These are phyloP conservation scores for Pythium apleroticum DNA, from an alignment of 352 stramenopile species.

Conservation along the genomic window DNA sequence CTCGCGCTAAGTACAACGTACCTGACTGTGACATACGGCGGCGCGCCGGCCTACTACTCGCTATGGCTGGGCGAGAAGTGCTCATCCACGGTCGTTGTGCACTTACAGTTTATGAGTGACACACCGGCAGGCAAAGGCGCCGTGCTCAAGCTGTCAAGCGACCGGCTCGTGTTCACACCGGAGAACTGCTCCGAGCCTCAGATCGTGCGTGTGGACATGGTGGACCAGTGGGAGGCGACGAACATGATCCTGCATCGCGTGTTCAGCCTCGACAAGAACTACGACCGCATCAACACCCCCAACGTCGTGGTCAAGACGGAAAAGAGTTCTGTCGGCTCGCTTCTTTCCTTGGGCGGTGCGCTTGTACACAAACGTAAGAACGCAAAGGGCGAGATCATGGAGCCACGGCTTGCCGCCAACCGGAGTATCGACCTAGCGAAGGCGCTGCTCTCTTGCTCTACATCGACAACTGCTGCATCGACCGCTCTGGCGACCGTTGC, in stretches of 20 bases:
- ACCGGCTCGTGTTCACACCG: constrained; percentile 73
- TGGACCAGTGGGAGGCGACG: constrained; percentile 44
- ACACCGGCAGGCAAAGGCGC: constrained; percentile 11
- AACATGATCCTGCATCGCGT: constrained; percentile 58
- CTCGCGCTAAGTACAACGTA: constrained; percentile 50
- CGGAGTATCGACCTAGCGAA: constrained; percentile 36
- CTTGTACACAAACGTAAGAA: constrained; percentile 48
- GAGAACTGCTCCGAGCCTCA: constrained; percentile 56
- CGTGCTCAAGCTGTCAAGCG: constrained; percentile 49
- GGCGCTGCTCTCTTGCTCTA: background rate
- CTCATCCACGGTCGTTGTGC: constrained; percentile 64
- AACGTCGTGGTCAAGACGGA: constrained; percentile 53
- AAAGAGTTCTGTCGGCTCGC: constrained; percentile 32
- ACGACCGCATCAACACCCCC: constrained; percentile 48
- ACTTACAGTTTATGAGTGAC: constrained; percentile 58
- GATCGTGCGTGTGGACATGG: constrained; percentile 58
- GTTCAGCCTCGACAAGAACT: constrained; percentile 68
- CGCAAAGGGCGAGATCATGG: constrained; percentile 30
- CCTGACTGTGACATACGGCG: constrained; percentile 57
- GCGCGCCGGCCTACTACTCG: constrained; percentile 55
- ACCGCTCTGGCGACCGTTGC: background rate
- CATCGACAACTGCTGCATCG: background rate
- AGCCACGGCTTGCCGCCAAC: constrained; percentile 14
- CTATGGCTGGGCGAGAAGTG: constrained; percentile 58
- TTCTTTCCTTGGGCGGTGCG: constrained; percentile 50